These are phyloP conservation scores for Brasilioporus rufonigricans DNA, from an alignment of 768 basidiomycete species.

Conservation along the genomic window DNA sequence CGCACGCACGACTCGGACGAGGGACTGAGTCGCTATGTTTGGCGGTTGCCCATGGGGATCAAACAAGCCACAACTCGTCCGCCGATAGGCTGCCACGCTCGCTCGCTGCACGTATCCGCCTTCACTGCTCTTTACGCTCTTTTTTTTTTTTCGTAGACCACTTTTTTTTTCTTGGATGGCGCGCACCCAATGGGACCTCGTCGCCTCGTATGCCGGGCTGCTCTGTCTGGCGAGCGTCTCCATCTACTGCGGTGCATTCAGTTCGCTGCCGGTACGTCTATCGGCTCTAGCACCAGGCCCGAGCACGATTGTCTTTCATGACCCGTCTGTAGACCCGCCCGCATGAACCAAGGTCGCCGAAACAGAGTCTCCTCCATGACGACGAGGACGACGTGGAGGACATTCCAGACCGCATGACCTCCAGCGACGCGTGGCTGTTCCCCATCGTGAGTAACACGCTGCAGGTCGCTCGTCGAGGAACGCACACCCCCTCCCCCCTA, in stretches of 20 bases:
- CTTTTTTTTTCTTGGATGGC: constrained; percentile 9
- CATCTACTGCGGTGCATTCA: constrained; percentile 68
- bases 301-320: neutral
- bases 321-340: constrained; percentile 5
- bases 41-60: constrained; percentile 3
- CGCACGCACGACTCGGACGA: neutral
- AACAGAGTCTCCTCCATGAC: constrained; percentile 30
- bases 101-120: neutral
- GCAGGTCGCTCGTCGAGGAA: neutral
- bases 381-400: constrained; percentile 56
- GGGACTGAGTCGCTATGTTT: neutral
- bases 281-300: neutral
- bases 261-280: constrained; percentile 60
- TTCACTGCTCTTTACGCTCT: neutral
- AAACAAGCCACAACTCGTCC: constrained; percentile 21
- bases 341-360: neutral
- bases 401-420: constrained; percentile 56
- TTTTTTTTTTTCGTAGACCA: neutral
- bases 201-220: constrained; percentile 69
- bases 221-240: constrained; percentile 61
- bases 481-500: neutral
- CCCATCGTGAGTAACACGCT: constrained; percentile 56
- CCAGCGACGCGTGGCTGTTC: constrained; percentile 71
- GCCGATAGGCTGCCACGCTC: neutral
- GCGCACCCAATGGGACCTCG: constrained; percentile 50